These are phyloP conservation scores for Saitozyma sp. DNA, from an alignment of 768 basidiomycete genomes.

Conservation along the genomic window DNA sequence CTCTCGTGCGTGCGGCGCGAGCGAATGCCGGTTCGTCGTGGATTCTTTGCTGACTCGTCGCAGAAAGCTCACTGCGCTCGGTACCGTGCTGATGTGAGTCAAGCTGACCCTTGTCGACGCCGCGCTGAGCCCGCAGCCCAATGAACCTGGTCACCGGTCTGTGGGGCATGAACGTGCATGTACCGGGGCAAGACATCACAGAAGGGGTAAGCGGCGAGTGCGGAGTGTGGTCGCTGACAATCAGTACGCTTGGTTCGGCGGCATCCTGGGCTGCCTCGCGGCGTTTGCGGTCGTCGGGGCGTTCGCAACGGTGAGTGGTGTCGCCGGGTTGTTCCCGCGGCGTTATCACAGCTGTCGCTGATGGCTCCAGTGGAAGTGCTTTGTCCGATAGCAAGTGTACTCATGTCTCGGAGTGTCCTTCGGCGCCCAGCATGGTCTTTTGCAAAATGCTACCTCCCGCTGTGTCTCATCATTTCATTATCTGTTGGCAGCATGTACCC, in stretches of 20 bases:
- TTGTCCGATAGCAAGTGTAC: conserved; percentile 6
- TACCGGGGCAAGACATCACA: conserved; percentile 63
- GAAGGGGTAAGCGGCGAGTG: conserved; percentile 38
- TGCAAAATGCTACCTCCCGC: too few relatives aligned
- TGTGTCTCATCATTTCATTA: too few relatives aligned
- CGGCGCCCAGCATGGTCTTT: too few relatives aligned
- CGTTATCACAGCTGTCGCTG: not conserved
- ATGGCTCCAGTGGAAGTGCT: conserved; percentile 25
- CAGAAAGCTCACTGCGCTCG: conserved; percentile 86
- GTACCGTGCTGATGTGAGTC: conserved; percentile 90
- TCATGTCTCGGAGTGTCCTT: too few relatives aligned
- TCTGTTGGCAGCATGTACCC: too few relatives aligned
- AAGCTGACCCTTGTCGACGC: not conserved
- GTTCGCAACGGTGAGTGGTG: conserved; percentile 47
- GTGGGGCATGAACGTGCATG: conserved; percentile 99
- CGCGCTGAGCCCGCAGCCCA: conserved; percentile 31
- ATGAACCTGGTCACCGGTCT: conserved; percentile 88
- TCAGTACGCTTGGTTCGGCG: conserved; percentile 75
- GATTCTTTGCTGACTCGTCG: not conserved
- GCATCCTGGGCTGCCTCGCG: conserved; percentile 76
- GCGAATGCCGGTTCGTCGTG: not conserved
- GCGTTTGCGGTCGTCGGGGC: conserved; percentile 75
- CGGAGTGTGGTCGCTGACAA: conserved; percentile 4
- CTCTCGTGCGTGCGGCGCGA: conserved; percentile 59
- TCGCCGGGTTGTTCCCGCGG: too few relatives aligned